Percentiles rank a stretch among this genome's conserved stretches.
Conservation (phyloP, 495 filamentous ascomycete genomes). For the Sporormia fimetaria region DNA sequence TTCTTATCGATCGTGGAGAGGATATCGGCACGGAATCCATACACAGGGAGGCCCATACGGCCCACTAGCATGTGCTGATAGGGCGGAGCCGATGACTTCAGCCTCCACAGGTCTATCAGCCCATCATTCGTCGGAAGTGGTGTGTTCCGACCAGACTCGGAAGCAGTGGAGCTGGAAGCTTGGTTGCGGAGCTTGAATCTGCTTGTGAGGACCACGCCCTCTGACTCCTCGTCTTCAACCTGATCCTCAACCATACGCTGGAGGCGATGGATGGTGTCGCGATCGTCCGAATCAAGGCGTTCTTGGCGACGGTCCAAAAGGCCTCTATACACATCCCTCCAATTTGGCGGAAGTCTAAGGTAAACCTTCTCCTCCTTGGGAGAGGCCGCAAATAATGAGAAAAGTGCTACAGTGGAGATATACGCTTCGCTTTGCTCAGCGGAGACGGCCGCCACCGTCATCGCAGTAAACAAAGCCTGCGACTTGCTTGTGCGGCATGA, state of each 20-base stretch:
- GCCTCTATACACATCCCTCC: constrained; percentile 80
- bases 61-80: constrained; percentile 50
- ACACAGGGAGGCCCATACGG: constrained; percentile 75
- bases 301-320: constrained; percentile 56
- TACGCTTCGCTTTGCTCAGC: constrained; percentile 73
- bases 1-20: constrained; percentile 59
- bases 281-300: constrained; percentile 57
- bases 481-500: constrained; percentile 37
- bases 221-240: constrained; percentile 46
- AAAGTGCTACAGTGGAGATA: constrained; percentile 70
- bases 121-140: constrained; percentile 33
- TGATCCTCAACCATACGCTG: constrained; percentile 49
- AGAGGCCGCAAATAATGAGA: constrained; percentile 62
- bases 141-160: constrained; percentile 13
- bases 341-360: constrained; percentile 61
- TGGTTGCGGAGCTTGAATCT: constrained; percentile 55
- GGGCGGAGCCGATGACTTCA: constrained; percentile 50
- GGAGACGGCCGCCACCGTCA: constrained; percentile 59
- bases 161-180: constrained; percentile 23
- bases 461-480: constrained; percentile 56
- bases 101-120: constrained; percentile 55
- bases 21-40: constrained; percentile 66
- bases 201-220: constrained; percentile 62
- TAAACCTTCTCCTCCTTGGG: constrained; percentile 78
- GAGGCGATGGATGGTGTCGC: constrained; percentile 48